These are phyloP conservation scores for Termitomyces sp. DNA, from an alignment of 768 basidiomycete species.

Conservation along the genomic window DNA sequence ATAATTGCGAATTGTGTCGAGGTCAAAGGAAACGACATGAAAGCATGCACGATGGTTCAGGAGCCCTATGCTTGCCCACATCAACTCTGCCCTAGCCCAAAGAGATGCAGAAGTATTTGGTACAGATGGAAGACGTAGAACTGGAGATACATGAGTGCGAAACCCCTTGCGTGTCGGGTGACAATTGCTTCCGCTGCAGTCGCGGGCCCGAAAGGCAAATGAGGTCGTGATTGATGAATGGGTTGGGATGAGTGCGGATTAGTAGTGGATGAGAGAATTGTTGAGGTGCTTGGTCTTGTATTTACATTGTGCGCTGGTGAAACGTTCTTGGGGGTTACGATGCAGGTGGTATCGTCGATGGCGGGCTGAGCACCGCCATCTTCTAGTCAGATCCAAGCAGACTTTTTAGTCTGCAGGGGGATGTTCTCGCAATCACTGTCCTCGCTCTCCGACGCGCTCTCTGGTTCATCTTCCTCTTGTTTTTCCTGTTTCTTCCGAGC, in stretches of 20 bases:
- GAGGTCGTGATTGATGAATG: conserved; percentile 6
- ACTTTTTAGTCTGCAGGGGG: conserved; percentile 20
- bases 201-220: conserved; percentile 10
- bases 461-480: conserved; percentile 16
- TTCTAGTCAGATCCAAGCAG: conserved; percentile 19
- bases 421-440: conserved; percentile 40
- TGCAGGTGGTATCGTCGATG: conserved; percentile 12
- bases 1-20: not conserved
- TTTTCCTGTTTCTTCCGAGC: conserved; percentile 18
- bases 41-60: conserved; percentile 6
- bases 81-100: conserved; percentile 10
- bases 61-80: conserved; percentile 3
- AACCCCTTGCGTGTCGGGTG: conserved; percentile 15
- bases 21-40: conserved; percentile 1
- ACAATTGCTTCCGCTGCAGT: conserved; percentile 13
- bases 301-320: conserved; percentile 5
- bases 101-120: conserved; percentile 19
- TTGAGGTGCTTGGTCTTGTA: conserved; percentile 6
- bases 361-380: conserved; percentile 3
- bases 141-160: conserved; percentile 16
- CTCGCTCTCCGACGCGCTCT: conserved; percentile 27
- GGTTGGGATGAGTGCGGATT: not conserved
- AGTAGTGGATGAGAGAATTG: conserved; percentile 2
- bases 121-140: conserved; percentile 22
- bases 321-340: conserved; percentile 9